These are phyloP conservation scores for Paxillus rubicundulus DNA, from an alignment of 768 basidiomycete species.

Conservation along the genomic window DNA sequence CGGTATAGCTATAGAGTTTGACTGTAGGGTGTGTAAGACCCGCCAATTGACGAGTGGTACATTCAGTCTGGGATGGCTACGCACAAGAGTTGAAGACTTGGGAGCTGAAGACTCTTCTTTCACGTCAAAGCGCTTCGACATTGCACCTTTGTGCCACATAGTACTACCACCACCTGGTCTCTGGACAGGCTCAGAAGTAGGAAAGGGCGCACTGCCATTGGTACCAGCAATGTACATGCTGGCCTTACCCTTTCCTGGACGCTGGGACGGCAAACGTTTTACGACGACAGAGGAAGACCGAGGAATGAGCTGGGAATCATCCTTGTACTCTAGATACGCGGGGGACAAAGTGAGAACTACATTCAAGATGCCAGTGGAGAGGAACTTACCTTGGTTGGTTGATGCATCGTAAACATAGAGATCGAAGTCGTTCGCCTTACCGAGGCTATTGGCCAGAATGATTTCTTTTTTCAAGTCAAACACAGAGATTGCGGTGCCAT, in stretches of 20 bases:
- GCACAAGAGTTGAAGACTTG: conserved; percentile 29
- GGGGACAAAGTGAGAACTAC: not conserved
- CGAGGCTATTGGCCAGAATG: conserved; percentile 92
- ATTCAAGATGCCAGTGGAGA: not conserved
- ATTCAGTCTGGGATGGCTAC: conserved; percentile 28
- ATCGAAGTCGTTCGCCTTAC: conserved; percentile 97
- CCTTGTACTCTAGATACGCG: conserved; percentile 70
- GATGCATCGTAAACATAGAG: conserved; percentile 81
- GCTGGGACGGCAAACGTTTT: conserved; percentile 80
- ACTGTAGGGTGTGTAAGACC: conserved; percentile 33
- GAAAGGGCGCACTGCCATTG: conserved; percentile 36
- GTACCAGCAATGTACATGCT: conserved; percentile 67
- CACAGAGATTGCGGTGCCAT: conserved; percentile 97
- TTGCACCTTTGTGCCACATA: conserved; percentile 66
- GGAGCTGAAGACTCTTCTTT: conserved; percentile 56
- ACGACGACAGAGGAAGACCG: conserved; percentile 93
- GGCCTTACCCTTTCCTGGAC: conserved; percentile 81
- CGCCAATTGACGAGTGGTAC: conserved; percentile 20
- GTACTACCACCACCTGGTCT: conserved; percentile 37
- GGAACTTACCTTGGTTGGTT: conserved; percentile 77
- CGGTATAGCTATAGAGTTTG: conserved; percentile 30
- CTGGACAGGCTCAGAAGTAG: conserved; percentile 48
- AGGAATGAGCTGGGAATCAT: conserved; percentile 89
- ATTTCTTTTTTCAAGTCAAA: conserved; percentile 99
- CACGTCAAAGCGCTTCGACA: conserved; percentile 89